These are phyloP conservation scores for Haplosporangium sp. DNA, from an alignment of 371 early-diverging fungal genomes.

Conservation along the genomic window DNA sequence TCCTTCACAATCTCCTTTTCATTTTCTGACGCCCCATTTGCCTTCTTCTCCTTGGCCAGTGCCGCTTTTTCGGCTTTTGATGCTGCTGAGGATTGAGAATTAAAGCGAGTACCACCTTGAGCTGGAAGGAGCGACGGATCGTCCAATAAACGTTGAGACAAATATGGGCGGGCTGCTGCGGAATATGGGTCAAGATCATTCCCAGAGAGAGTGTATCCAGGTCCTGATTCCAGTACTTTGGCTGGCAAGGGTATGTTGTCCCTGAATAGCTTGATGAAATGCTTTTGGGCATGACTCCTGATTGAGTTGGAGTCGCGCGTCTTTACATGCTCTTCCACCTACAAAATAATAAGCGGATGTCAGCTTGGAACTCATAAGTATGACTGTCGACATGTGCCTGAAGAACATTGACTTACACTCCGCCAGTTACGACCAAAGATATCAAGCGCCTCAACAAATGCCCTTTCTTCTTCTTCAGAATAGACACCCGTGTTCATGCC, in stretches of 20 bases:
- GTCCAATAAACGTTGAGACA: conserved; percentile 56
- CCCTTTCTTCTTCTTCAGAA: conserved; percentile 80
- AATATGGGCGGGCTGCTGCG: conserved; percentile 85
- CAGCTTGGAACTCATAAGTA: background rate
- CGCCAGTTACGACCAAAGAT: conserved; percentile 86
- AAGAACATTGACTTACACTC: conserved; percentile 57
- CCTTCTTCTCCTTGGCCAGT: conserved; percentile 29
- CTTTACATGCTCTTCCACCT: conserved; percentile 77
- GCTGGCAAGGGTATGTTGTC: conserved; percentile 83
- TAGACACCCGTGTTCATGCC: conserved; percentile 80
- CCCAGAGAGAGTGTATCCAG: conserved; percentile 91
- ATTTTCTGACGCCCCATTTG: conserved; percentile 1
- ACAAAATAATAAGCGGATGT: background rate
- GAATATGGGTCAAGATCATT: conserved; percentile 88
- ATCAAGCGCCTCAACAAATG: conserved; percentile 81
- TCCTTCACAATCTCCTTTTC: conserved; percentile 35
- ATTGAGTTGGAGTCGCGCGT: conserved; percentile 88
- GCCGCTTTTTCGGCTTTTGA: conserved; percentile 34
- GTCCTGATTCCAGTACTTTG: conserved; percentile 83
- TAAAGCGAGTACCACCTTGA: conserved; percentile 44
- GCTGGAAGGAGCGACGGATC: conserved; percentile 35
- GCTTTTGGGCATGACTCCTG: conserved; percentile 91
- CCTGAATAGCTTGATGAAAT: conserved; percentile 88
- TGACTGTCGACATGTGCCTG: background rate
- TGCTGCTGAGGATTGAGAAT: conserved; percentile 18